Evolutionary conservation across 805 yeast species (phyloP).

Genomic region (Suhomyces emberorum): DNA sequence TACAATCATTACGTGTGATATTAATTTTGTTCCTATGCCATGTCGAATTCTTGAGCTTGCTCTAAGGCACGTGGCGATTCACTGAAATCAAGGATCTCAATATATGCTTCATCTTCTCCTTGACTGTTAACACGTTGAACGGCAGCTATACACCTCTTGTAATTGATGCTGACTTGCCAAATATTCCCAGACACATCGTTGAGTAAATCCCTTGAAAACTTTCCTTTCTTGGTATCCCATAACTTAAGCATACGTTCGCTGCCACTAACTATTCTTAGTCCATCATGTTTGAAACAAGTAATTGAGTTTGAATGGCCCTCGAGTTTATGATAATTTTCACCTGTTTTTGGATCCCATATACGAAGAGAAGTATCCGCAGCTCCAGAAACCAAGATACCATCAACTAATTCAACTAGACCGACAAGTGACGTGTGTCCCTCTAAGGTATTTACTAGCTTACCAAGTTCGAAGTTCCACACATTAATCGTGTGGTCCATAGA

Average conservation of each 20-base stretch:
- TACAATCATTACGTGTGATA: no score
- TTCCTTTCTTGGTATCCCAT: conserved; percentile 82
- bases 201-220: conserved; percentile 67
- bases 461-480: conserved; percentile 85
- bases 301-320: conserved; percentile 86
- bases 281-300: conserved; percentile 90
- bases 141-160: conserved; percentile 84
- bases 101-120: conserved; percentile 58
- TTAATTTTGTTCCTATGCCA: no score
- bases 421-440: conserved; percentile 90
- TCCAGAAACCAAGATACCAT: conserved; percentile 79
- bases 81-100: conserved; percentile 84
- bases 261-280: conserved; percentile 81
- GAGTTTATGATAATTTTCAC: conserved; percentile 60
- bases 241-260: conserved; percentile 82
- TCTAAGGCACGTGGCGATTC: conserved; percentile 14
- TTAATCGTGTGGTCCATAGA: conserved; percentile 85
- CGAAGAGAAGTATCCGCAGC: conserved; percentile 93
- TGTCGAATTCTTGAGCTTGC: neutral
- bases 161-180: conserved; percentile 92
- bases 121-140: conserved; percentile 54
- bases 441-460: conserved; percentile 62
- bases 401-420: conserved; percentile 77
- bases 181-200: conserved; percentile 77
- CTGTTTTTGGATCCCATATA: conserved; percentile 87